Base-by-base conservation (phyloP, 1,284 basidiomycete genomes). In the Filobasidium uniguttulatum region DNA sequence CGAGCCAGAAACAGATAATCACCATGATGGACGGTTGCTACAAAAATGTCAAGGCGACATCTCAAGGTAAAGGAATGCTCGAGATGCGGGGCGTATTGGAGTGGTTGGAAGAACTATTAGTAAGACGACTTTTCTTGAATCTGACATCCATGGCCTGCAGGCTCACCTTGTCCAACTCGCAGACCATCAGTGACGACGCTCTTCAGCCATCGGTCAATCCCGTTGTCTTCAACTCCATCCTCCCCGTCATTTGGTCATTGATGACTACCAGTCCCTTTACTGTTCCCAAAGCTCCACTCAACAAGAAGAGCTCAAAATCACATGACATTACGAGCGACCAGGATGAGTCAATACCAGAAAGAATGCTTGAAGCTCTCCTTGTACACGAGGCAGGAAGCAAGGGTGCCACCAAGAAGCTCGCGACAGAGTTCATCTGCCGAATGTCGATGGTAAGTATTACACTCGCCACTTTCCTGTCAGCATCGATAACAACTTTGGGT, bases 181-280 rank as follows among this genome's bases (percentile, higher is more conserved):
- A 63, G 62, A 48, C 61, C 1, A 56, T 60, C 2, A 54, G 52
- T 7, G 53, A 51, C 40, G 62, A 65, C 59, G 75, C 59, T 60
- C 68, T 65, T 62, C 71, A 60, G 54, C 77, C 72, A 14, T 52
- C 66, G 0, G 69, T 90, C 44, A 74, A 77, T 10, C 68, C 78
- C 0, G 61, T 73, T n/a, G 73, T 79, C 12, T 93, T 89, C 67
- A 60, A 68, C 3, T 74, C 80, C 1, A 72, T 91, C 26, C 71
- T 89, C 19, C 86, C 88, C 1, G 83, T 86, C 1, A 74, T 93
- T 38, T 93, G 87, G 85, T 77, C 81, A 23, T 70, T 94, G 40
- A 63, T 90, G 46, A 80, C n/a, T n/a, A n/a, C n/a, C n/a, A n/a
- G n/a, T n/a, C n/a, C n/a, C n/a, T n/a, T n/a, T n/a, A n/a, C n/a